phyloP scores from a whole-genome alignment of 148 eudicot species.

The Fagopyrum esculentum region DNA sequence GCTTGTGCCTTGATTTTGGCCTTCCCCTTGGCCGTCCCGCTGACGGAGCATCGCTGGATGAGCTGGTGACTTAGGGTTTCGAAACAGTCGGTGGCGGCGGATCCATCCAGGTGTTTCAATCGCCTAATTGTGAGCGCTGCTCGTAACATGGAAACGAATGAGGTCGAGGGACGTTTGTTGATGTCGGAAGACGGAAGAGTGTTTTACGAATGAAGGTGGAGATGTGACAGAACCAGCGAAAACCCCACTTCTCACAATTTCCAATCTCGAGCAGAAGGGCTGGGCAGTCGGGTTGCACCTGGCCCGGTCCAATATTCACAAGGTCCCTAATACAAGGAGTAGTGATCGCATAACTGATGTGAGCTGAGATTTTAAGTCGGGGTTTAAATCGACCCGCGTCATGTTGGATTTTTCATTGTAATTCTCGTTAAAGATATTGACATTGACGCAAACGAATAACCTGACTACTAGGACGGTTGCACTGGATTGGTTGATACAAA shows the following conservation, averaged over 20 bases:
- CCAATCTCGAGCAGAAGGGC: not conserved
- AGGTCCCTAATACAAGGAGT: too few relatives aligned
- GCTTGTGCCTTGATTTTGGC: slow-evolving; percentile 48
- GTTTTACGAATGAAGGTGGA: not conserved
- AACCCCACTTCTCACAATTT: not conserved
- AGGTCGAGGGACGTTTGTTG: not conserved
- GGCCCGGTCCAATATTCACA: not conserved
- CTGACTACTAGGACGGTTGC: too few relatives aligned
- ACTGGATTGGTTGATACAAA: too few relatives aligned
- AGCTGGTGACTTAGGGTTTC: slow-evolving; percentile 42
- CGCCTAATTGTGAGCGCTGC: slow-evolving; percentile 1
- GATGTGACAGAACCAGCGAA: not conserved
- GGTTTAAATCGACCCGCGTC: too few relatives aligned
- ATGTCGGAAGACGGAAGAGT: not conserved
- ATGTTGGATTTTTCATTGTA: too few relatives aligned
- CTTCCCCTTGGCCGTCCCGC: slow-evolving; percentile 91
- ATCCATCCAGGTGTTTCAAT: not conserved
- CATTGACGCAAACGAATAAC: too few relatives aligned
- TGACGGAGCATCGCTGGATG: slow-evolving; percentile 66
- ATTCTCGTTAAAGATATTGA: too few relatives aligned
- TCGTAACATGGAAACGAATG: not conserved
- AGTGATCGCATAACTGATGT: too few relatives aligned
- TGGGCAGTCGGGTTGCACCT: not conserved
- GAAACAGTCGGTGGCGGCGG: slow-evolving; percentile 15
- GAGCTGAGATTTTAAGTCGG: too few relatives aligned